These are phyloP conservation scores for Triticum turgidum DNA, from an alignment of 176 grass and related monocot genomes.

Conservation along the genomic window DNA sequence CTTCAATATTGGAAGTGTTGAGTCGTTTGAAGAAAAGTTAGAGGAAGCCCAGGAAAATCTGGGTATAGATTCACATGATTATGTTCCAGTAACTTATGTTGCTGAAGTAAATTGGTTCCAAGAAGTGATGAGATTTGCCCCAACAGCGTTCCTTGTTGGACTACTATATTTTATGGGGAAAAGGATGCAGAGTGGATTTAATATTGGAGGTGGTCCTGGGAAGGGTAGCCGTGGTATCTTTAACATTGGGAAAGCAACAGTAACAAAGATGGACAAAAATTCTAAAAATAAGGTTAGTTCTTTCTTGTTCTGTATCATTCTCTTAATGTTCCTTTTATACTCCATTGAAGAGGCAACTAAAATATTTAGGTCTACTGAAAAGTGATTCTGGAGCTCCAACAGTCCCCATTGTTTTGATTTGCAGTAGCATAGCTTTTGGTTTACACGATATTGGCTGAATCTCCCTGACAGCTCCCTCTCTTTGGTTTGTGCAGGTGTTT, in stretches of 20 bases:
- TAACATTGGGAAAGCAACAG: constrained; percentile 92
- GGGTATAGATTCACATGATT: constrained; percentile 82
- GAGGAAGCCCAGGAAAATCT: constrained; percentile 91
- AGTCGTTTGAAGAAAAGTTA: constrained; percentile 97
- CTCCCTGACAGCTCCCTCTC: background rate
- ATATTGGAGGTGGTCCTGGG: constrained; percentile 82
- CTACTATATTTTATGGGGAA: constrained; percentile 83
- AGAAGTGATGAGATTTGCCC: constrained; percentile 88
- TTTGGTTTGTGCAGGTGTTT: constrained; percentile 62
- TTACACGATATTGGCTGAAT: background rate
- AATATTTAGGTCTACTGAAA: background rate
- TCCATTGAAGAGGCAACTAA: background rate
- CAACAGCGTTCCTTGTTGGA: constrained; percentile 77
- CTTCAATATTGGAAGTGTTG: constrained; percentile 98
- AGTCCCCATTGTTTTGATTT: background rate
- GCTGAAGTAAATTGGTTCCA: constrained; percentile 87
- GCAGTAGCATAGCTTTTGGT: background rate
- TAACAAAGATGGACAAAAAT: constrained; percentile 96
- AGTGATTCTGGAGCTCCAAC: background rate
- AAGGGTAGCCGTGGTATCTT: constrained; percentile 83
- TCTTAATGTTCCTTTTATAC: constrained; percentile 2
- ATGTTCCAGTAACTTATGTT: constrained; percentile 91
- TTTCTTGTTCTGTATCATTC: background rate
- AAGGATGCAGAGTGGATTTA: constrained; percentile 94
- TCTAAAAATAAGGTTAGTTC: constrained; percentile 92